Percentiles rank a stretch among this genome's conserved stretches.
Evolutionary conservation across 352 stramenopile species (phyloP).

Genomic region (Phytophthora fragariae): DNA sequence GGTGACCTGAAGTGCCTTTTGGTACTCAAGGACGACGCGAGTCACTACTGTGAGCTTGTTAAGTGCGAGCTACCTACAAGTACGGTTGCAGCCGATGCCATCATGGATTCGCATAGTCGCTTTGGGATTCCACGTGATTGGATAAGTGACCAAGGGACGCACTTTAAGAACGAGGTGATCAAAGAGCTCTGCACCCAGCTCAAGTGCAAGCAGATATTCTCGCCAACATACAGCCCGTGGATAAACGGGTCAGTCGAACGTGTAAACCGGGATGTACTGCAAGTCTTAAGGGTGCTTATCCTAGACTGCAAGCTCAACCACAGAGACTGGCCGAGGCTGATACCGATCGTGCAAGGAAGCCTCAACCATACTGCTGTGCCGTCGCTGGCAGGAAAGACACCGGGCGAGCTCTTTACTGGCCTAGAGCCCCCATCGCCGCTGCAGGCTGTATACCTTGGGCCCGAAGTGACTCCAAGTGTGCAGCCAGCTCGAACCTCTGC

Average conservation of each 20-base stretch:
- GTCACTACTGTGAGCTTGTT: slow-evolving; percentile 39
- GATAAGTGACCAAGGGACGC: slow-evolving; percentile 40
- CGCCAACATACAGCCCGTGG: slow-evolving; percentile 39
- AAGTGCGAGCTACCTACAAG: slow-evolving; percentile 32
- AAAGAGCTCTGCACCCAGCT: slow-evolving; percentile 23
- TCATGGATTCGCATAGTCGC: slow-evolving; percentile 38
- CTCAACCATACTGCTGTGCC: background rate
- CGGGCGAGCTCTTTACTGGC: background rate
- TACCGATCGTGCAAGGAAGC: background rate
- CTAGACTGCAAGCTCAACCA: slow-evolving; percentile 37
- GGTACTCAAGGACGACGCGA: slow-evolving; percentile 38
- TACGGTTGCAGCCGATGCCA: slow-evolving; percentile 26
- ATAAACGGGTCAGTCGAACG: slow-evolving; percentile 42
- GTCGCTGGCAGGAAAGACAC: background rate
- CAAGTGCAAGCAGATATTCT: slow-evolving; percentile 40
- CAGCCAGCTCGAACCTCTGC: slow-evolving; percentile 8
- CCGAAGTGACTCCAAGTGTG: background rate
- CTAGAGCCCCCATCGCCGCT: background rate
- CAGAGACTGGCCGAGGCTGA: background rate
- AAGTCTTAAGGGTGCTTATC: slow-evolving; percentile 39
- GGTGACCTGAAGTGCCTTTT: slow-evolving; percentile 7
- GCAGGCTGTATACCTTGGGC: slow-evolving; percentile 15
- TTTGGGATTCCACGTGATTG: slow-evolving; percentile 38
- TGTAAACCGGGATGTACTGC: slow-evolving; percentile 41
- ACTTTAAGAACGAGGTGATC: slow-evolving; percentile 46